These are phyloP conservation scores for Harrya chromipes DNA, from an alignment of 768 basidiomycete genomes.

Conservation along the genomic window DNA sequence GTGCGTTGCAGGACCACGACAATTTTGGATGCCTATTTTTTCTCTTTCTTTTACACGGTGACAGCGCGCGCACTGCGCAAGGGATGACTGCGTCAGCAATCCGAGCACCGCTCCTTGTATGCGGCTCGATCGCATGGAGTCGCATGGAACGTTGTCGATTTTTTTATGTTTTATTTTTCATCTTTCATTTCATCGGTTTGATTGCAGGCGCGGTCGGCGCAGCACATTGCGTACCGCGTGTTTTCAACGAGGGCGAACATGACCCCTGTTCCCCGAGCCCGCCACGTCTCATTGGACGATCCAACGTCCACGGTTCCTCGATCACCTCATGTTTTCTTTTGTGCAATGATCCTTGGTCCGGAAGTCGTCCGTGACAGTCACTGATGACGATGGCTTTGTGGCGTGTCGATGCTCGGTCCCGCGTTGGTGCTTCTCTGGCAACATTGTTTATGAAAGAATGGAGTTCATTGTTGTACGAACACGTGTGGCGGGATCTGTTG, in stretches of 20 bases:
- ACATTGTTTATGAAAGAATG: not conserved
- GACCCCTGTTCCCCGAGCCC: not conserved
- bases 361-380: not conserved
- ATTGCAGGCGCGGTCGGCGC: slow-evolving; percentile 3
- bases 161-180: not conserved
- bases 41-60: not conserved
- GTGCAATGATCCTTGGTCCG: not conserved
- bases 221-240: slow-evolving; percentile 16
- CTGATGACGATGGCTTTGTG: not conserved
- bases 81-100: not conserved
- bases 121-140: not conserved
- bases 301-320: not conserved
- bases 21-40: not conserved
- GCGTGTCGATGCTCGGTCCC: slow-evolving; percentile 1
- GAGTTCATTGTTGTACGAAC: not conserved
- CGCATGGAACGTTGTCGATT: not conserved
- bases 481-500: slow-evolving; percentile 1
- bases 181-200: not conserved
- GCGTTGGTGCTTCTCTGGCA: not conserved
- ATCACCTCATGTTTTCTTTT: slow-evolving; percentile 4
- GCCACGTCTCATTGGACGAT: slow-evolving; percentile 3
- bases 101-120: not conserved
- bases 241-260: slow-evolving; percentile 24
- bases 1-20: slow-evolving; percentile 6
- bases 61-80: not conserved